A percentile compares a stretch with the other conserved stretches of the same genome.
These are phyloP conservation scores for Xylaria cubensis DNA, from an alignment of 495 filamentous ascomycete genomes.

Conservation along the genomic window DNA sequence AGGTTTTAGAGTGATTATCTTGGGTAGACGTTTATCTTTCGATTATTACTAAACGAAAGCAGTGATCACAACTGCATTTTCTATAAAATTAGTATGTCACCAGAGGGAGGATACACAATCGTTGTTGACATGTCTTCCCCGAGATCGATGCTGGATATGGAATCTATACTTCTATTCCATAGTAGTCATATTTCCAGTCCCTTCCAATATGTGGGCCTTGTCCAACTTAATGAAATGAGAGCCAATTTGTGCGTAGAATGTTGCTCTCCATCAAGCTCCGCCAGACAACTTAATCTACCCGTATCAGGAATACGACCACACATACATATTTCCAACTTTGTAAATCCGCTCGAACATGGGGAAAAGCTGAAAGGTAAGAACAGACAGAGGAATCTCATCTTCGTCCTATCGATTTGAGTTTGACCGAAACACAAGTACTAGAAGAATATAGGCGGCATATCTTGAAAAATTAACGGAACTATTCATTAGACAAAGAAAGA, in stretches of 20 bases:
- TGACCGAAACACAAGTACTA: slow-evolving; percentile 20
- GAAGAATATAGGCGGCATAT: slow-evolving; percentile 35
- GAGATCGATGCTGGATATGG: neutral
- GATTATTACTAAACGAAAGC: neutral
- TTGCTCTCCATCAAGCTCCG: neutral
- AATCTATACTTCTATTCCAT: neutral
- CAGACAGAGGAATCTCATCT: neutral
- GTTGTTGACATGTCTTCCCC: neutral
- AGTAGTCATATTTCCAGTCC: neutral
- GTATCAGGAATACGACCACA: neutral
- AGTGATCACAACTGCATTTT: neutral
- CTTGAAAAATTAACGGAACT: slow-evolving; percentile 36
- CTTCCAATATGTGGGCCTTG: too few species aligned
- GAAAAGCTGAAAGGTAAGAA: neutral
- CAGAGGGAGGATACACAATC: neutral
- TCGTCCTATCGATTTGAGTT: neutral
- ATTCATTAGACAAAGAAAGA: slow-evolving; percentile 41
- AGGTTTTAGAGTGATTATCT: neutral
- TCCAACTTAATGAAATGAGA: too few species aligned
- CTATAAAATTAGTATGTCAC: neutral
- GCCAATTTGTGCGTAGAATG: neutral
- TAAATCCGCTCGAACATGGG: neutral
- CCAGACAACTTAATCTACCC: neutral
- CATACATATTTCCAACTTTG: neutral
- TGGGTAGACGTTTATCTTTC: neutral